Evolutionary conservation across 225 moss, liverwort and hornwort species (phyloP), one percentile per base, ranked within the genome.

Genomic region (Polytrichum commune): DNA sequence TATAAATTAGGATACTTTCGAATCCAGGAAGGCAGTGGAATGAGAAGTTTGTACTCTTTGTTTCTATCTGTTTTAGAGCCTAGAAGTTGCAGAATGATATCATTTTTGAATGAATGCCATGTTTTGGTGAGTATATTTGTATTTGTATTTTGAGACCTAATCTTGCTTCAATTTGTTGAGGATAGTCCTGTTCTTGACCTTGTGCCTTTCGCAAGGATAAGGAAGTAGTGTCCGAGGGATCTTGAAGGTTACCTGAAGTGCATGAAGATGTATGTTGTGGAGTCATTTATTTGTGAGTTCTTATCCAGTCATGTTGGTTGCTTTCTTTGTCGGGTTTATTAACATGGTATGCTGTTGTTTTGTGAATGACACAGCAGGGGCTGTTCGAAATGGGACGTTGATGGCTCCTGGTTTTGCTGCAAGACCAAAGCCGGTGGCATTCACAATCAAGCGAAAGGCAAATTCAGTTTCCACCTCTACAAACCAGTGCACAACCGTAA

Each of bases 351-450:
- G 60, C 23, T 61, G 23, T 23, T n/a, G 22, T 61, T 57, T 32
- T 55, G 69, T 35, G 8, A 73, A 20, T 54, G 9, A 35, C 73
- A 23, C 55, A 75, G 5, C 54, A 25, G 55, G 58, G 29, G 72
- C 78, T 85, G 88, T 71, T 66, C 70, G 65, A 73, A 83, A 58
- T 29, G 73, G 61, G 27, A 62, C 53, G 65, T 64, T 6, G 60
- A 73, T 67, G 27, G 53, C 73, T 55, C 81, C 83, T 9, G 80
- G 76, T 29, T 89, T 89, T 67, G 81, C 68, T 58, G 77, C 84
- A 55, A 83, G 81, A 28, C 74, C 77, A 77, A 86, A 86, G 68
- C 82, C 87, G 25, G 83, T 79, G 55, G 76, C 74, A 5, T 84
- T 87, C 32, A 79, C 81, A 53, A 72, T 87, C 54, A 87, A 87